Evolutionary conservation across 441 rosid species (phyloP).

Genomic region (Aquilaria agallochum): DNA sequence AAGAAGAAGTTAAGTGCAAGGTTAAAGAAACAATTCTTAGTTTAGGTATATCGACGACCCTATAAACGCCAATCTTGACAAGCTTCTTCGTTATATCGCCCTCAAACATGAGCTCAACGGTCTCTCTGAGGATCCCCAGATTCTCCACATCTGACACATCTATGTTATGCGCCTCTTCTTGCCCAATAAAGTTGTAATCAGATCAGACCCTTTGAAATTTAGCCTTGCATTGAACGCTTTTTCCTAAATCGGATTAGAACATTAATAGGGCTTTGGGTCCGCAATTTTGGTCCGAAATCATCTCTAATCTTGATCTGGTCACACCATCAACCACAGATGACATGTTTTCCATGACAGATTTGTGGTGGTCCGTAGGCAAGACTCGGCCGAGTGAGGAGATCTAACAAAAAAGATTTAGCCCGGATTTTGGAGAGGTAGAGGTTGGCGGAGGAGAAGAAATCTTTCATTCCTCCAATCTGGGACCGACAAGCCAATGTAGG

Average conservation of each 20-base stretch:
- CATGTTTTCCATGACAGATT: slow-evolving; percentile 21
- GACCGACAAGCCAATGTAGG: too few relatives aligned
- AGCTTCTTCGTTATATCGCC: slow-evolving; percentile 50
- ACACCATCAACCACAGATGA: slow-evolving; percentile 19
- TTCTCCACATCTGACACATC: slow-evolving; percentile 83
- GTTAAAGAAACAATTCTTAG: slow-evolving; percentile 22
- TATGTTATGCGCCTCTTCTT: slow-evolving; percentile 48
- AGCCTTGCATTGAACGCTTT: slow-evolving; percentile 58
- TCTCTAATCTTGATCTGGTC: slow-evolving; percentile 36
- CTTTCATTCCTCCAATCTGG: too few relatives aligned
- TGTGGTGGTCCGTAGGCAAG: slow-evolving; percentile 63
- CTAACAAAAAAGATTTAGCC: slow-evolving; percentile 55
- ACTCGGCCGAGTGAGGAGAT: slow-evolving; percentile 88
- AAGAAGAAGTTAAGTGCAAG: too few relatives aligned
- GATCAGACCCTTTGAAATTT: slow-evolving; percentile 54
- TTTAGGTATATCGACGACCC: slow-evolving; percentile 78
- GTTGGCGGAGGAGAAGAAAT: too few relatives aligned
- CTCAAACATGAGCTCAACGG: slow-evolving; percentile 82
- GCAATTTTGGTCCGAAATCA: slow-evolving; percentile 33
- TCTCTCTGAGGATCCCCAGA: slow-evolving; percentile 64
- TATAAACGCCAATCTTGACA: slow-evolving; percentile 61
- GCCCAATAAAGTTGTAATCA: slow-evolving; percentile 35
- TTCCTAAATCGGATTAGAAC: slow-evolving; percentile 13
- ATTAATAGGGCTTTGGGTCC: slow-evolving; percentile 3
- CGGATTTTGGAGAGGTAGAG: slow-evolving; percentile 28